These are phyloP conservation scores for Geosmithia morbida DNA, from an alignment of 2,329 filamentous ascomycete genomes.

Conservation along the genomic window DNA sequence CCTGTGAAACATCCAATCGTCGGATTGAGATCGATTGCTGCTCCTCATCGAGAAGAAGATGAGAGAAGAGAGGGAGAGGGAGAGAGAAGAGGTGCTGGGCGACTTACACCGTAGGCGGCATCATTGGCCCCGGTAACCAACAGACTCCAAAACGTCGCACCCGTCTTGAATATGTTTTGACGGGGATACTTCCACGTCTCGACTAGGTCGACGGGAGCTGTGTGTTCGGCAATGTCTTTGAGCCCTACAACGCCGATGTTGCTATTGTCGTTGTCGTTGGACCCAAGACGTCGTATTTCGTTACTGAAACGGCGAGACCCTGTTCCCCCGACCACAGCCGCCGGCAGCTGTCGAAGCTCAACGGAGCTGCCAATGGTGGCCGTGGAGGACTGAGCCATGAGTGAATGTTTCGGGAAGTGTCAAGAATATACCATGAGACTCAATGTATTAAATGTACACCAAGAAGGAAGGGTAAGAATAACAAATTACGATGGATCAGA, in stretches of 20 bases:
- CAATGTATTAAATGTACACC: no score
- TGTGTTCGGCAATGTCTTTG: not conserved
- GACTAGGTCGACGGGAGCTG: not conserved
- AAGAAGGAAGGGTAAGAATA: no score
- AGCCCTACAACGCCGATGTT: no score
- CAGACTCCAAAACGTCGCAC: conserved; percentile 42
- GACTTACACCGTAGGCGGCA: conserved; percentile 39
- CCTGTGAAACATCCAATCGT: conserved; percentile 14
- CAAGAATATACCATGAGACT: no score
- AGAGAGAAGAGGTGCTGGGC: not conserved
- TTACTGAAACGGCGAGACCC: not conserved
- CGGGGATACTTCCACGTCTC: conserved; percentile 34
- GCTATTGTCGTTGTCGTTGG: no score
- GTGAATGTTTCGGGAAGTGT: no score
- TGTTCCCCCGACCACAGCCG: not conserved
- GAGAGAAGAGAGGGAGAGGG: not conserved
- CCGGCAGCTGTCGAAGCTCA: not conserved
- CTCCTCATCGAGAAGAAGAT: no score
- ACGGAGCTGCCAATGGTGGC: not conserved
- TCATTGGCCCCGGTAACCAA: conserved; percentile 44
- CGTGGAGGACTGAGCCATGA: not conserved
- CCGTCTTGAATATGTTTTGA: conserved; percentile 30
- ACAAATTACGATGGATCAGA: no score
- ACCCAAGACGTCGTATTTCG: not conserved
- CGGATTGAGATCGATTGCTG: not conserved